Evolutionary conservation across 2,329 filamentous ascomycete genomes (phyloP), one percentile per base, ranked within the genome.

Genomic region (Alternaria triticina): DNA sequence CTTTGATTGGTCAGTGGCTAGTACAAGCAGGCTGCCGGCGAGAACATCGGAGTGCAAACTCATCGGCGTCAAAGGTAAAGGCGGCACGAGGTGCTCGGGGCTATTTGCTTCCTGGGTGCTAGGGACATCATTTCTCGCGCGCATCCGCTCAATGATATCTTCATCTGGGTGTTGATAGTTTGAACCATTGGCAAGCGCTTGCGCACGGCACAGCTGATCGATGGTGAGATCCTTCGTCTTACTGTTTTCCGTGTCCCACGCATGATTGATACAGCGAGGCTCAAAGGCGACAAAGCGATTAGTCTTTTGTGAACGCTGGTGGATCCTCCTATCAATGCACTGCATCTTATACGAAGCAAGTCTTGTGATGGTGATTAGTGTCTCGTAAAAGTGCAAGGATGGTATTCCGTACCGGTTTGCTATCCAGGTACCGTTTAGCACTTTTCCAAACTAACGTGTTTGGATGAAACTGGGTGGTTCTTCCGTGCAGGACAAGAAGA

Each of bases 91-190:
- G 7, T 20, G 30, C 36, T 20, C 28, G 36, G 13, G 36, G 49
- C 23, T 13, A 13, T 25, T 33, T 36, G 8, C 20, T 12, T 15
- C 49, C 23, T 36, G 49, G 11, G 13, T 40, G 17, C 5, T 9
- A 6, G 13, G 6, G 7, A 1, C 3, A 22, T 6, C 20, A 30
- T 46, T 28, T 10, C 46, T 56, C 17, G 23, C 30, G 15, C 22
- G 46, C 51, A 60, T 63, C 9, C 20, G 33, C 33, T 40, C 28
- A 23, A 60, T 27, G 1, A 60, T 28, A 4, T 25, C 45, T 12
- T 56, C 17, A 20, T 56, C 27, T 2, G 61, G 57, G 11, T 40
- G 51, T 40, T 63, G 61, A 20, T 60, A 63, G 15, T 63, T 52
- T 40, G 36, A 60, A 17, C 36, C 51, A 12, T 60, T 52, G n/a